Conservation (phyloP, 164 flowering plant species). For the Chimonanthus praecox region DNA sequence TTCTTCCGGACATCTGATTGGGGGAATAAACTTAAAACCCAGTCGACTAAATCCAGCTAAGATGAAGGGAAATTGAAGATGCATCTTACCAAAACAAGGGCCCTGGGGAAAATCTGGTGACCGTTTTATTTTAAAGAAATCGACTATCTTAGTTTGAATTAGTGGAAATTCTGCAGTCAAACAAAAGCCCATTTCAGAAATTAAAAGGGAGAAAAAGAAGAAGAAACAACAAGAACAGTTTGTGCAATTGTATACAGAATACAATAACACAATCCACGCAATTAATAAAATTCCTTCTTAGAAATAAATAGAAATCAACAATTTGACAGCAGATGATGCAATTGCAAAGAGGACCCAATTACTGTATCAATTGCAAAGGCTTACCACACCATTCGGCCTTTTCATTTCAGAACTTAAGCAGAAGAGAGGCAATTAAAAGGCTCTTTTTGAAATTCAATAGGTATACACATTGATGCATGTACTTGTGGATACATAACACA, state of each 20-base stretch:
- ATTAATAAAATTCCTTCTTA: not conserved
- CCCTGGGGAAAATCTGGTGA: constrained; percentile 23
- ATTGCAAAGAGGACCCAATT: no score
- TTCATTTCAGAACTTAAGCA: no score
- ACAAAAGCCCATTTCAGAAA: not conserved
- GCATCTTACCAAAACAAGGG: constrained; percentile 31
- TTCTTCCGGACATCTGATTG: constrained; percentile 44
- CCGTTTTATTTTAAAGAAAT: constrained; percentile 79
- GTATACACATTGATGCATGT: no score
- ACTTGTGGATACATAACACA: no score
- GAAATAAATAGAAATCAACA: no score
- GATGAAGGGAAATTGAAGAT: not conserved
- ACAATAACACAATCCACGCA: not conserved
- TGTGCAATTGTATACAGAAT: not conserved
- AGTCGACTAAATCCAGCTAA: not conserved
- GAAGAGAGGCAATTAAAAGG: no score
- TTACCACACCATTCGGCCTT: no score
- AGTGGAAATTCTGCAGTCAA: constrained; percentile 65
- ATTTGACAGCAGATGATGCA: no score
- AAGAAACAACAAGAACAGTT: not conserved
- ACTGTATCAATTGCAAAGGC: no score
- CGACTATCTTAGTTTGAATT: constrained; percentile 84
- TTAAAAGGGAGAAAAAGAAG: not conserved
- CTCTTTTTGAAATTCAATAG: no score
- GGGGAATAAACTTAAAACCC: not conserved